A percentile compares a stretch with the other conserved stretches of the same genome.
These are phyloP conservation scores for Phaeoacremonium minimum DNA, from an alignment of 2,329 filamentous ascomycete species.

Conservation along the genomic window DNA sequence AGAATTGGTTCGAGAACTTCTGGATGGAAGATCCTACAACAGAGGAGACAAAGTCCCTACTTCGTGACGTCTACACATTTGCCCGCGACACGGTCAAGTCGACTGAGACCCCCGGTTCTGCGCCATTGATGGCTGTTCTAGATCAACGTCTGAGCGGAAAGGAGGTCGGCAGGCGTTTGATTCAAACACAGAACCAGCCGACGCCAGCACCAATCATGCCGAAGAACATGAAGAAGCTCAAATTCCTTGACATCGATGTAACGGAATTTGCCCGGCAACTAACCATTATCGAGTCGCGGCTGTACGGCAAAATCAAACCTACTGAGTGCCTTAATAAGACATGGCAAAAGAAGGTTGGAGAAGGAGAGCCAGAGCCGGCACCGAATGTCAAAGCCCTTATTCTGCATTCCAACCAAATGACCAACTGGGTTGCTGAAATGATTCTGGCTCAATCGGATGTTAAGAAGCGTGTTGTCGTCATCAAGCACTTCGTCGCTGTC, in stretches of 20 bases:
- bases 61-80: conserved; percentile 86
- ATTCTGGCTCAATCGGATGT: conserved; percentile 92
- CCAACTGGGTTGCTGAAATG: conserved; percentile 99
- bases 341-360: conserved; percentile 91
- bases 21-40: conserved; percentile 91
- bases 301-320: conserved; percentile 94
- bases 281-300: conserved; percentile 90
- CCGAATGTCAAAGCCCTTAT: conserved; percentile 95
- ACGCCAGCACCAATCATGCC: conserved; percentile 87
- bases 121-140: conserved; percentile 77
- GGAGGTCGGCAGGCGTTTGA: conserved; percentile 80
- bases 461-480: conserved; percentile 92
- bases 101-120: conserved; percentile 86
- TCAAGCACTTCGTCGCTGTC: conserved; percentile 96
- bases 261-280: conserved; percentile 96
- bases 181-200: conserved; percentile 79
- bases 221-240: conserved; percentile 99
- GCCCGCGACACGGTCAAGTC: conserved; percentile 89
- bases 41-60: conserved; percentile 76
- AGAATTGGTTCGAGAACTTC: conserved; percentile 97
- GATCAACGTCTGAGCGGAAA: conserved; percentile 87
- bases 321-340: conserved; percentile 98
- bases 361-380: conserved; percentile 79
- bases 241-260: conserved; percentile 94
- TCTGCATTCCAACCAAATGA: conserved; percentile 96